phyloP scores from a whole-genome alignment of 306 rosid genomes.

The Quillaja saponaria region DNA sequence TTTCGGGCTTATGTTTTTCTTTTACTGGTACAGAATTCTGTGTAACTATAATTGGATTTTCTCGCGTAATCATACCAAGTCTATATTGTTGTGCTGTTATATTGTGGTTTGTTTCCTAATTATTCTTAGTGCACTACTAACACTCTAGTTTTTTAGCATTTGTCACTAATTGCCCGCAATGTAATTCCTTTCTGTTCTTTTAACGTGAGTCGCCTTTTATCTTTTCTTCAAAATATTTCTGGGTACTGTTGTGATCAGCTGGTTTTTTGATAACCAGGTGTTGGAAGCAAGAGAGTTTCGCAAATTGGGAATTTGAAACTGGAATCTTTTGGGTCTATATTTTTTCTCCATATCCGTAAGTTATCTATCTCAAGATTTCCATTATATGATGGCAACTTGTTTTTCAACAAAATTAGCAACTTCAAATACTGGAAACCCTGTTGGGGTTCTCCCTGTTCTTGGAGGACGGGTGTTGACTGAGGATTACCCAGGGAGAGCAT shows the following conservation, averaged over 20 bases:
- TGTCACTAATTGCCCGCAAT: not conserved
- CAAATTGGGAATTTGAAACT: constrained; percentile 19
- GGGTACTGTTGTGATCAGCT: not conserved
- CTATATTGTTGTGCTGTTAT: not conserved
- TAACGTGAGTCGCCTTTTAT: constrained; percentile 1
- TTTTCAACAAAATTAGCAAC: constrained; percentile 51
- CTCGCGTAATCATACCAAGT: constrained; percentile 15
- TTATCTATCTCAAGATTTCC: constrained; percentile 26
- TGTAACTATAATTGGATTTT: constrained; percentile 2
- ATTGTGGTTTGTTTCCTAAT: too few species aligned
- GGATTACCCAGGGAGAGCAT: constrained; percentile 42
- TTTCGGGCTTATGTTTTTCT: not conserved
- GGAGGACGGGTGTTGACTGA: constrained; percentile 55
- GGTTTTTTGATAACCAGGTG: constrained; percentile 42
- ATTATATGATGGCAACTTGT: constrained; percentile 58
- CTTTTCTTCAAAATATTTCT: constrained; percentile 20
- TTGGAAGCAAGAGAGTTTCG: constrained; percentile 40
- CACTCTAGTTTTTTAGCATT: not conserved
- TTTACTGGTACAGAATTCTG: constrained; percentile 17
- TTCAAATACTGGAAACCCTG: constrained; percentile 59
- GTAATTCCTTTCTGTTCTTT: constrained; percentile 2
- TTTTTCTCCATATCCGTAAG: constrained; percentile 11
- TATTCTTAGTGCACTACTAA: not conserved
- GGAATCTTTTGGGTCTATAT: constrained; percentile 30
- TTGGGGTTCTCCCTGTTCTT: constrained; percentile 48